Evolutionary conservation across 768 basidiomycete genomes (phyloP).

Genomic region (Trametes meyenii): DNA sequence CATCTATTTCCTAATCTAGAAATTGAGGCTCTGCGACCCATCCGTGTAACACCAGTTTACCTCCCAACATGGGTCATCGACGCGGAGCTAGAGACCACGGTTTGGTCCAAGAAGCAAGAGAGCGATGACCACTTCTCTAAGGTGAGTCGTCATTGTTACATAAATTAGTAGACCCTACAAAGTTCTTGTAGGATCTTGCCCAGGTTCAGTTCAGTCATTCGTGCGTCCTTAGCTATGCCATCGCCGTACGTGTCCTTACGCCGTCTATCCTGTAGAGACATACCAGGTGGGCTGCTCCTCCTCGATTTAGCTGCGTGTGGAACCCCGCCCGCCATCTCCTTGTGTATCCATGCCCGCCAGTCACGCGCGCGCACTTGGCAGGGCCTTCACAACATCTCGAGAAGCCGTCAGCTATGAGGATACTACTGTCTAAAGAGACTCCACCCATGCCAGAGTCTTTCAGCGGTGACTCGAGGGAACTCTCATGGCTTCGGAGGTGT

Average conservation of each 20-base stretch:
- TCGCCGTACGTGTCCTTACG: background rate
- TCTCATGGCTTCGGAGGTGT: too few species aligned
- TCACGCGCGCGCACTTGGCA: too few species aligned
- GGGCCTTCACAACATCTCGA: too few species aligned
- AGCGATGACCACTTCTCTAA: slow-evolving; percentile 25
- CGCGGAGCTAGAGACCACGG: slow-evolving; percentile 49
- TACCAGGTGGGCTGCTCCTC: slow-evolving; percentile 16
- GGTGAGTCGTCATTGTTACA: slow-evolving; percentile 28
- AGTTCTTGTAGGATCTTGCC: background rate
- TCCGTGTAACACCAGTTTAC: slow-evolving; percentile 55
- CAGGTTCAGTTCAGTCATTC: slow-evolving; percentile 11
- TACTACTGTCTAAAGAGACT: too few species aligned
- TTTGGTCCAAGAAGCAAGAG: slow-evolving; percentile 31
- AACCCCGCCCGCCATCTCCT: background rate
- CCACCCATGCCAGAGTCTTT: too few species aligned
- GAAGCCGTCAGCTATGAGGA: too few species aligned
- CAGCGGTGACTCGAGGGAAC: too few species aligned
- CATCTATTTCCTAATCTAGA: slow-evolving; percentile 43
- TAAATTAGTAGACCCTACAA: background rate
- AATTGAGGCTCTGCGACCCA: slow-evolving; percentile 45
- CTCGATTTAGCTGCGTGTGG: too few species aligned
- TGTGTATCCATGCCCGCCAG: too few species aligned
- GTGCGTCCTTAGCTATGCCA: background rate
- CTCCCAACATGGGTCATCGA: slow-evolving; percentile 67
- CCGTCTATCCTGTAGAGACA: slow-evolving; percentile 11